Base-by-base conservation (phyloP, 805 yeast species). In the Huiozyma naganishii region DNA sequence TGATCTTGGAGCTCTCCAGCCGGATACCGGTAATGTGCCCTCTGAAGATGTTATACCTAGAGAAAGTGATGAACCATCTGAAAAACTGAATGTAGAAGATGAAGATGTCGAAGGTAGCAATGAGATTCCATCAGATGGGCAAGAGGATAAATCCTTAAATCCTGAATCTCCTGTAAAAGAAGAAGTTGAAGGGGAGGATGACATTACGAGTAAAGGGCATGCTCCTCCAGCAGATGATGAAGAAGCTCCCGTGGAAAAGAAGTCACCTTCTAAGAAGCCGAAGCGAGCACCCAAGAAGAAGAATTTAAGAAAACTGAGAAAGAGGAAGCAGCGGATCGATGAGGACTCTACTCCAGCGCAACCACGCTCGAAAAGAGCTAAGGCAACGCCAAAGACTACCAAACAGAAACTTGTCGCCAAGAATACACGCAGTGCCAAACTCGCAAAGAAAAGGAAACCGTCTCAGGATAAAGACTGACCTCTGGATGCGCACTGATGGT, bases 281-380 rank as follows among this genome's bases (percentile, higher is more conserved):
- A 13, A 29, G 17, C 9, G 36, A 17, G 29, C 23, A 2, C 23
- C 12, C 17, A 38, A 28, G 13, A 41, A 35, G 12, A 40, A 32
- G 29, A 41, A 34, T 9, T 34, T 29, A 7, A 41, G 45, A 32
- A 40, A 42, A n/a, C 23, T 32, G 9, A 40, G 41, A 10, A 44
- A 47, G 34, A 44, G 50, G 32, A 47, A 41, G 27, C 39, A 30
- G 5, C 37, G 42, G 5, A 46, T 46, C n/a, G 41, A 45, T 11
- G 49, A 46, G 5, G 32, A 27, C 10, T 28, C 30, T 12, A 8
- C 38, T 7, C 17, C 27, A 7, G 9, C 39, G 9, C 27, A 12
- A 4, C 35, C 36, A 7, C 27, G 28, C 7, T 17, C 9, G 4
- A 44, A 41, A 27, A 41, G 37, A 17, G 17, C 32, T 9, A 48